Evolutionary conservation across 1,284 basidiomycete genomes (phyloP).

Genomic region (Tilletia walkeri): DNA sequence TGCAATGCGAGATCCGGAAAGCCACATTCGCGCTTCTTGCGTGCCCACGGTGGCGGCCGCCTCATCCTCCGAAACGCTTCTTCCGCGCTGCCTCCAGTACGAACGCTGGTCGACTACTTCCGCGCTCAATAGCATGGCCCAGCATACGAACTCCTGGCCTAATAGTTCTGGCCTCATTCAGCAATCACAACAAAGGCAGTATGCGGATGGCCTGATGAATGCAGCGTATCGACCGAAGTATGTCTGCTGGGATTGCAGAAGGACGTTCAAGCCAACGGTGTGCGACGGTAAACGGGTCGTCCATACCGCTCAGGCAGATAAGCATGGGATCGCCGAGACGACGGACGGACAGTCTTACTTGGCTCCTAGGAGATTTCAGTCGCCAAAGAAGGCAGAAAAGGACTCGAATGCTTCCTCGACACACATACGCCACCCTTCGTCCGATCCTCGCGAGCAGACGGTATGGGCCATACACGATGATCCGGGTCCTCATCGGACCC

Average conservation of each 20-base stretch:
- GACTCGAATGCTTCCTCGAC: background rate
- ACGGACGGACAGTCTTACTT: background rate
- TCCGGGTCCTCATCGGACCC: background rate
- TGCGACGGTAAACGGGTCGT: background rate
- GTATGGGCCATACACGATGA: slow-evolving; percentile 7
- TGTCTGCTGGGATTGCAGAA: slow-evolving; percentile 1
- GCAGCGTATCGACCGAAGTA: slow-evolving; percentile 9
- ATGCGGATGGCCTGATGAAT: background rate
- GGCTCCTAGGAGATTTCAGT: background rate
- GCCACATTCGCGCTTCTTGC: too few species aligned
- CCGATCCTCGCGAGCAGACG: background rate
- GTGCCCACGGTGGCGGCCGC: too few species aligned
- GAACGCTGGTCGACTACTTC: too few species aligned
- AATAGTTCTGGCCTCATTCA: too few species aligned
- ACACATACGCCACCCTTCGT: background rate
- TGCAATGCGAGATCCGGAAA: too few species aligned
- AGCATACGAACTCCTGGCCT: too few species aligned
- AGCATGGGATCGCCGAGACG: slow-evolving; percentile 1
- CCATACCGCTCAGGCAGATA: background rate
- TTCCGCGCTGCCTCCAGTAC: too few species aligned
- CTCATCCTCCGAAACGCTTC: too few species aligned
- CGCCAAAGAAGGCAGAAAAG: background rate
- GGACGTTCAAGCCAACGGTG: slow-evolving; percentile 3
- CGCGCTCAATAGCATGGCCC: too few species aligned
- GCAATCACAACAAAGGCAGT: background rate